Evolutionary conservation across 2,329 filamentous ascomycete genomes (phyloP), one percentile per base, ranked within the genome.

Genomic region (Cercospora beticola): DNA sequence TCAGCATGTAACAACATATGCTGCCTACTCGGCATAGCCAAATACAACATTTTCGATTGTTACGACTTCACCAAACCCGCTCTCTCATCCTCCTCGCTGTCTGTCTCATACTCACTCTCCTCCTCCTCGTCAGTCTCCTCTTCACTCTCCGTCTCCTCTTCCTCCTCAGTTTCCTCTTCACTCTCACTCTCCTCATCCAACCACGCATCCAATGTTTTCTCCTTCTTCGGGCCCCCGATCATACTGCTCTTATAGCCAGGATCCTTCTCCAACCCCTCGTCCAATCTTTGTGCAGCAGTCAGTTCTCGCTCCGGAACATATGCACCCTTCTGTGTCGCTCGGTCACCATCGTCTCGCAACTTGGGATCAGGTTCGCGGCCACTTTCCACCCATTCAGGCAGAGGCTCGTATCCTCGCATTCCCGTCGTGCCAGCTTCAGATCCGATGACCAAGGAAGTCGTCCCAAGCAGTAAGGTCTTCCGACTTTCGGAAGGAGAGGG

Each of bases 191-290:
- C 88, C 76, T 93, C 91, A 4, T 90, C 93, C 66, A 98, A 83
- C 94, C 95, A 98, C 78, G 97, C 93, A 82, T 98, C 93, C 70
- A 99, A 82, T 21, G 90, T 92, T 86, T 97, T 97, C 49, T 88
- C 88, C 62, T 89, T 89, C 16, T 76, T 68, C 14, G 72, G 75
- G 61, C 73, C 74, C 0, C 87, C 79, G 75, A 89, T 89, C 49
- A 54, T 16, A 12, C 26, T 54, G 14, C 81, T 79, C 74, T 82
- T 86, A 46, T 78, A 80, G 8, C 80, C 80, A 12, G 76, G 78
- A 72, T 79, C 72, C 77, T 79, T 75, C 64, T 79, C 67, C 79
- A 81, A 82, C 1, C 86, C 87, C 23, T 86, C 86, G 72, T 92
- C 90, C 54, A 93, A 80, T 75, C 83, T 86, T 70, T 90, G 87